Conservation (phyloP, 2,329 filamentous ascomycete genomes). For the Microascus cirrosus region DNA sequence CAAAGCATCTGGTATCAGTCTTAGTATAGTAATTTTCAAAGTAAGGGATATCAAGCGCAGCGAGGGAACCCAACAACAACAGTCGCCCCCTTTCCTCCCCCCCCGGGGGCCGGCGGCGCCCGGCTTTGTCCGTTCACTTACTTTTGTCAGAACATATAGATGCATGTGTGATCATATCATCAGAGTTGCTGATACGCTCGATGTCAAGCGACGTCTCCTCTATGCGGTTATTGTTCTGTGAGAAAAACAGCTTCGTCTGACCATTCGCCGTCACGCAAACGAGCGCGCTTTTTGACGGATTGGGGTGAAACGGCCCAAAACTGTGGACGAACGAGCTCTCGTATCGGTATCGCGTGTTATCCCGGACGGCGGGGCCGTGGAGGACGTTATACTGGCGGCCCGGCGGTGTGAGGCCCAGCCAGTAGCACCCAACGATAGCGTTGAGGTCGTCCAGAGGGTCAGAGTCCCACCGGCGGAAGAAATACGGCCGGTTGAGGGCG, state of each 20-base stretch:
- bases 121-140: constrained; percentile 25
- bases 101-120: no score
- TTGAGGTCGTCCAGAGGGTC: constrained; percentile 66
- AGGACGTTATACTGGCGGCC: constrained; percentile 33
- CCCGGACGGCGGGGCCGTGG: constrained; percentile 53
- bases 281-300: constrained; percentile 59
- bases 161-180: constrained; percentile 72
- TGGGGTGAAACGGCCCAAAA: constrained; percentile 63
- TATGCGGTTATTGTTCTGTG: constrained; percentile 61
- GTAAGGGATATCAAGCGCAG: background rate
- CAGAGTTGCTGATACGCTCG: constrained; percentile 59
- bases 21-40: background rate
- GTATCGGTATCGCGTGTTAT: constrained; percentile 55
- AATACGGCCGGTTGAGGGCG: constrained; percentile 60
- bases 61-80: background rate
- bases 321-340: constrained; percentile 54
- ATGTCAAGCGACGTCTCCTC: constrained; percentile 64
- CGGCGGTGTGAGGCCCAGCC: constrained; percentile 56
- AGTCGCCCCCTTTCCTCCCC: no score
- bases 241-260: constrained; percentile 63
- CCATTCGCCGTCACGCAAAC: constrained; percentile 68
- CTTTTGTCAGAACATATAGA: constrained; percentile 65
- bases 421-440: constrained; percentile 73
- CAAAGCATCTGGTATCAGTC: constrained; percentile 7
- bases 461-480: constrained; percentile 49